A percentile compares a stretch with the other conserved stretches of the same genome.
Evolutionary conservation across 148 eudicot genomes (phyloP).

Genomic region (Amaranthus cruentus): DNA sequence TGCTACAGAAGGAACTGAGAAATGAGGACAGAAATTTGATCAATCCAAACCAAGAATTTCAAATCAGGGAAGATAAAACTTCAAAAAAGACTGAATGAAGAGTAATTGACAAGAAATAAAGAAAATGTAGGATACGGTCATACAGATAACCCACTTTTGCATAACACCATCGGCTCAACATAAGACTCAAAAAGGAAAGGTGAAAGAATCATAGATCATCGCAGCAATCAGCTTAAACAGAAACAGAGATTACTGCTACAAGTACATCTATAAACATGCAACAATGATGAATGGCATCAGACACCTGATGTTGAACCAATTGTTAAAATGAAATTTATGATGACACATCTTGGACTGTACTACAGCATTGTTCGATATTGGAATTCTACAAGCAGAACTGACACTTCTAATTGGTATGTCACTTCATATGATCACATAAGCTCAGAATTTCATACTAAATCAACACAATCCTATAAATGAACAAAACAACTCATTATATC

Average conservation of each 20-base stretch:
- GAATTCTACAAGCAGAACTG: background rate
- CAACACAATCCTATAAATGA: background rate
- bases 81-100: too few relatives aligned
- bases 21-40: background rate
- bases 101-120: too few relatives aligned
- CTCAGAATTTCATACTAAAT: background rate
- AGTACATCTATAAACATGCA: background rate
- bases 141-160: too few relatives aligned
- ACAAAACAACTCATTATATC: constrained; percentile 3
- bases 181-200: too few relatives aligned
- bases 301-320: background rate
- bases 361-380: background rate
- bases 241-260: background rate
- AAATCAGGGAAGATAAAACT: too few relatives aligned
- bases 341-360: background rate
- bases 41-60: background rate
- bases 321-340: background rate
- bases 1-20: background rate
- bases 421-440: background rate
- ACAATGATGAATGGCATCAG: background rate
- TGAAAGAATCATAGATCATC: background rate
- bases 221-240: background rate
- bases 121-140: too few relatives aligned
- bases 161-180: too few relatives aligned
- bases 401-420: background rate